Percentiles rank a stretch among this genome's conserved stretches.
Conservation (phyloP, 108 stramenopile genomes). For the Epipyxis sp. region DNA sequence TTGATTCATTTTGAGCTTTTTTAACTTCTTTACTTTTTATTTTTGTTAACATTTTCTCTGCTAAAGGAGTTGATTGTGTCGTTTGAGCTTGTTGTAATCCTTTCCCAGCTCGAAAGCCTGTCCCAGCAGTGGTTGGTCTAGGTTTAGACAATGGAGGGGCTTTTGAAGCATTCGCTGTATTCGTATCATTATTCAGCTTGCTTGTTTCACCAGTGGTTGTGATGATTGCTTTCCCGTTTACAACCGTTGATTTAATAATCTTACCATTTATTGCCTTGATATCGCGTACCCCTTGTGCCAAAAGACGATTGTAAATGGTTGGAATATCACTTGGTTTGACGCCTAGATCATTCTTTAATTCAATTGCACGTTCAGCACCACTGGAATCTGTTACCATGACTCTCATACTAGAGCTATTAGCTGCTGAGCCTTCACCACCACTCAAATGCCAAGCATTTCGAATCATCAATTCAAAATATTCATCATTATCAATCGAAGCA, state of each 20-base stretch:
- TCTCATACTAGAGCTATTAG: conserved; percentile 10
- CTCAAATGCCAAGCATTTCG: conserved; percentile 50
- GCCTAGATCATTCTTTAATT: background rate
- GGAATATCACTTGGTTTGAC: background rate
- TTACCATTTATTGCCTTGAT: conserved; percentile 8
- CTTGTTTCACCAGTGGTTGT: background rate
- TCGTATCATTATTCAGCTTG: conserved; percentile 5
- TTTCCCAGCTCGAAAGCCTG: background rate
- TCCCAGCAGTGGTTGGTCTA: background rate
- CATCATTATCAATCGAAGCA: conserved; percentile 48
- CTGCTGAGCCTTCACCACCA: conserved; percentile 18
- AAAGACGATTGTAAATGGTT: conserved; percentile 9
- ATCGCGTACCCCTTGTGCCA: conserved; percentile 6
- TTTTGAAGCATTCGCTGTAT: background rate
- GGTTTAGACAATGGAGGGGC: background rate
- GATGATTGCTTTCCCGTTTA: conserved; percentile 28
- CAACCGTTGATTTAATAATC: conserved; percentile 4
- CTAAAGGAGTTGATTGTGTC: background rate
- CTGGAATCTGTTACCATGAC: conserved; percentile 19
- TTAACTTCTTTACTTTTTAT: background rate
- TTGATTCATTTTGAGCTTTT: background rate
- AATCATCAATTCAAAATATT: conserved; percentile 57
- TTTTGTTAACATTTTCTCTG: background rate
- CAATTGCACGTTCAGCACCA: background rate
- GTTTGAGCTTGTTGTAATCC: background rate